Evolutionary conservation across 495 filamentous ascomycete species (phyloP), one percentile per base, ranked within the genome.

Genomic region (Penicillium odoratum): DNA sequence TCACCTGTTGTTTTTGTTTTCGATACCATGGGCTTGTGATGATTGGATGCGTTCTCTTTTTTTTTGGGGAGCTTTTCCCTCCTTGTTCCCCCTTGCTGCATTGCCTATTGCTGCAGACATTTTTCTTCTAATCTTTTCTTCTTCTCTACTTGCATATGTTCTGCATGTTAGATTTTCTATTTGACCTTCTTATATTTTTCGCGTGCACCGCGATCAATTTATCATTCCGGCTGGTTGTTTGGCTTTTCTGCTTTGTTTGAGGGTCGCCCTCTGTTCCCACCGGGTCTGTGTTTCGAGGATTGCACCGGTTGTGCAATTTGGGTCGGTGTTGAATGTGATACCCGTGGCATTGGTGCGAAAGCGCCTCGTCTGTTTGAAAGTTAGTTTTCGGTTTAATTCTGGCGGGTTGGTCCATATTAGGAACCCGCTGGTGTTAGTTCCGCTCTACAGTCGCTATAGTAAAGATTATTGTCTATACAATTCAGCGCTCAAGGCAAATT

Each of bases 21-120:
- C 58, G 64, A 69, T 70, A 60, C 59, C 61, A 60, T 67, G 67
- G 69, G 59, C 65, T 65, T 69, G 70, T 65, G 65, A 70, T 69
- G 65, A 64, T 65, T 63, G 62, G 48, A 66, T 61, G 69, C 65
- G 38, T 62, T 48, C 58, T 56, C 49, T 45, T 57, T 48, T 58
- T 36, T 53, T 44, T 30, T 58, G 25, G 36, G 49, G 34, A 38
- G 29, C 42, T 59, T 62, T 62, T 43, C 60, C 57, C 42, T 55
- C 54, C n/a, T 2, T 25, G 26, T 48, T 21, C 21, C 21, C 21
- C 2, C 21, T 21, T 21, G 21, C 48, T 40, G 48, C n/a, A 15
- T 64, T 57, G 61, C 55, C 60, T 47, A 47, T 28, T 9, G 13
- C 26, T 26, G 28, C 46, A 48, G 46, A 26, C 26, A 6, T 56